Conservation (phyloP, 2,329 filamentous ascomycete species). For the Paecilomyces formosus region DNA sequence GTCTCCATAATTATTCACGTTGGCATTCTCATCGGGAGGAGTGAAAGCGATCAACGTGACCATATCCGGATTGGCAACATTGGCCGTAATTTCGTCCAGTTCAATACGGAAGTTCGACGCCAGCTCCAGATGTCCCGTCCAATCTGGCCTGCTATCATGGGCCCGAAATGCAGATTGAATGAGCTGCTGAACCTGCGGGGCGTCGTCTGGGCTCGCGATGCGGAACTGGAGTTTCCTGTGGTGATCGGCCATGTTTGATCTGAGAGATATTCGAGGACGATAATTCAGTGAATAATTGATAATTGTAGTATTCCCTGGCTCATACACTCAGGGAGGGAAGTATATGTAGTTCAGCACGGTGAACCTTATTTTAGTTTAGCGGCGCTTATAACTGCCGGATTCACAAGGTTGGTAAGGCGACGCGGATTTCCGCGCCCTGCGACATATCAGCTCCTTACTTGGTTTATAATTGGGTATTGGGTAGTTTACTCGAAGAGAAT, state of each 20-base stretch:
- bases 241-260: neutral
- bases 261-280: too few relatives aligned
- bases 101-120: constrained; percentile 14
- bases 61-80: constrained; percentile 20
- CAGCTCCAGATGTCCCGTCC: constrained; percentile 28
- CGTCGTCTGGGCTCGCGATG: constrained; percentile 30
- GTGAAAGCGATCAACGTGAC: constrained; percentile 16
- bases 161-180: constrained; percentile 36
- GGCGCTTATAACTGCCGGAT: too few relatives aligned
- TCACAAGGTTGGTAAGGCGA: too few relatives aligned
- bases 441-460: too few relatives aligned
- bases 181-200: constrained; percentile 25
- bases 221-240: constrained; percentile 26
- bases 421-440: too few relatives aligned
- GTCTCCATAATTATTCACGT: neutral
- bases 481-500: too few relatives aligned
- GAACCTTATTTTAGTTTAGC: too few relatives aligned
- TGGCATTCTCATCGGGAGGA: neutral
- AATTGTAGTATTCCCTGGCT: too few relatives aligned
- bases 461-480: too few relatives aligned
- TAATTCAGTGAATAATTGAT: too few relatives aligned
- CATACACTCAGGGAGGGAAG: too few relatives aligned
- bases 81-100: constrained; percentile 13
- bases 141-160: constrained; percentile 27
- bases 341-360: too few relatives aligned